These are phyloP conservation scores for Trypanosoma grayi DNA, from an alignment of 208 protist species.

Conservation along the genomic window DNA sequence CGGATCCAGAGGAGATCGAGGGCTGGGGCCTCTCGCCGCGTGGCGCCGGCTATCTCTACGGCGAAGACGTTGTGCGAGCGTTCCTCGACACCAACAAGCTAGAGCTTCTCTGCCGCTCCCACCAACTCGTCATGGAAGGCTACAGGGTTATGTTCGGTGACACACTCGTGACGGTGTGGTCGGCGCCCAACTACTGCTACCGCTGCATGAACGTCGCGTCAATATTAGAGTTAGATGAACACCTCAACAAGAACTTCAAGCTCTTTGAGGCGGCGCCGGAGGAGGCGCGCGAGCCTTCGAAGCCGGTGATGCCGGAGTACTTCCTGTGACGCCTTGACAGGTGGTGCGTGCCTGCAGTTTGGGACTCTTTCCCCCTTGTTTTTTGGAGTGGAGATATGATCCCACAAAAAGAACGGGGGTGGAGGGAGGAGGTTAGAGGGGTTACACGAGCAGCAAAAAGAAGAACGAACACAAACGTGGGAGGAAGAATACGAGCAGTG, in stretches of 20 bases:
- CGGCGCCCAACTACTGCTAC: constrained; percentile 97
- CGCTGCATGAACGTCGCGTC: constrained; percentile 98
- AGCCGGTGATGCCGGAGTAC: constrained; percentile 75
- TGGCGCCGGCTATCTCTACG: constrained; percentile 99
- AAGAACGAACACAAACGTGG: no score
- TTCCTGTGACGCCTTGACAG: constrained; percentile 57
- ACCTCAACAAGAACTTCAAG: constrained; percentile 98
- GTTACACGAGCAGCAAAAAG: no score
- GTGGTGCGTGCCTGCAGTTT: no score
- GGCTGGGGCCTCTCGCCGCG: constrained; percentile 97
- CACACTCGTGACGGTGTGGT: constrained; percentile 95
- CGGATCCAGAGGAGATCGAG: constrained; percentile 95
- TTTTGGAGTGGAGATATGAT: no score
- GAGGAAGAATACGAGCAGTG: no score
- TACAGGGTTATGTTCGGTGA: constrained; percentile 95
- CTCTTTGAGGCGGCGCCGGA: constrained; percentile 99
- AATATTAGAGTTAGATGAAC: constrained; percentile 98
- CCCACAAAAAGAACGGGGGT: no score
- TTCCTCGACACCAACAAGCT: constrained; percentile 95
- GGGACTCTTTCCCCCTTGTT: no score
- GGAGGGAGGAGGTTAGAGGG: no score
- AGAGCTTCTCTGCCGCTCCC: constrained; percentile 93
- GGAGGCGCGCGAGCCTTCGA: constrained; percentile 76
- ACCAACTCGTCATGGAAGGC: constrained; percentile 97
- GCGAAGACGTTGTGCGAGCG: constrained; percentile 94